These are phyloP conservation scores for Blastobotrys persicus DNA, from an alignment of 1,139 yeast genomes.

Conservation along the genomic window DNA sequence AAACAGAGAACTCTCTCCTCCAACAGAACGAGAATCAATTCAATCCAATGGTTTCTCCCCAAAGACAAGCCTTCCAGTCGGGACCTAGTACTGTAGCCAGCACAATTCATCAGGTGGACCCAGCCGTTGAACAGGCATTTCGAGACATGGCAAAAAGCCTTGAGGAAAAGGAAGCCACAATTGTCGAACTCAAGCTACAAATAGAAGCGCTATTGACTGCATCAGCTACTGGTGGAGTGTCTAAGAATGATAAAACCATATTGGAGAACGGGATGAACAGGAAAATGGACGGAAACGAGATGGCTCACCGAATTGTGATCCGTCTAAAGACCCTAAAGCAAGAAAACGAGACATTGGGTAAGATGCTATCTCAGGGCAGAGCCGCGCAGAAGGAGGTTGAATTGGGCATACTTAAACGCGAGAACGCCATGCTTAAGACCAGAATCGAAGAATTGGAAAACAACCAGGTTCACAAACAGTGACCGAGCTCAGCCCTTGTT, in stretches of 20 bases:
- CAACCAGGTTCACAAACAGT: too few relatives aligned
- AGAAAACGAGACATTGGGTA: conserved; percentile 70
- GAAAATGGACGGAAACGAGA: conserved; percentile 59
- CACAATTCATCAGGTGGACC: conserved; percentile 21
- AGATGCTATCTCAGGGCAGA: conserved; percentile 69
- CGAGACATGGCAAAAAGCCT: conserved; percentile 51
- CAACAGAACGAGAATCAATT: neutral
- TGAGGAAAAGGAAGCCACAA: conserved; percentile 51
- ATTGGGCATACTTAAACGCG: conserved; percentile 56
- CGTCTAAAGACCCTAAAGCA: conserved; percentile 59
- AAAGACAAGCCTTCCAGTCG: neutral
- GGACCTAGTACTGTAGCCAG: conserved; percentile 9
- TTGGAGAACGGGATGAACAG: conserved; percentile 16
- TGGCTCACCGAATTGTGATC: conserved; percentile 70
- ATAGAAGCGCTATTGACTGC: conserved; percentile 65
- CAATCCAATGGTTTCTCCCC: neutral
- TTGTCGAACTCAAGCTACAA: conserved; percentile 57
- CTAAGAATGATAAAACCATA: conserved; percentile 13
- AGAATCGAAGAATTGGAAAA: conserved; percentile 16
- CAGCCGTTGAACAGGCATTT: conserved; percentile 36
- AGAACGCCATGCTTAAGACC: conserved; percentile 36
- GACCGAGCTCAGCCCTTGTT: too few relatives aligned
- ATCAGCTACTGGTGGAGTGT: conserved; percentile 14
- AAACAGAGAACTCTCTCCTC: neutral
- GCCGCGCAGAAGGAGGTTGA: conserved; percentile 70